A percentile compares a stretch with the other conserved stretches of the same genome.
phyloP scores from a whole-genome alignment of 2,329 filamentous ascomycete species.

The Pseudomassariella vexata region DNA sequence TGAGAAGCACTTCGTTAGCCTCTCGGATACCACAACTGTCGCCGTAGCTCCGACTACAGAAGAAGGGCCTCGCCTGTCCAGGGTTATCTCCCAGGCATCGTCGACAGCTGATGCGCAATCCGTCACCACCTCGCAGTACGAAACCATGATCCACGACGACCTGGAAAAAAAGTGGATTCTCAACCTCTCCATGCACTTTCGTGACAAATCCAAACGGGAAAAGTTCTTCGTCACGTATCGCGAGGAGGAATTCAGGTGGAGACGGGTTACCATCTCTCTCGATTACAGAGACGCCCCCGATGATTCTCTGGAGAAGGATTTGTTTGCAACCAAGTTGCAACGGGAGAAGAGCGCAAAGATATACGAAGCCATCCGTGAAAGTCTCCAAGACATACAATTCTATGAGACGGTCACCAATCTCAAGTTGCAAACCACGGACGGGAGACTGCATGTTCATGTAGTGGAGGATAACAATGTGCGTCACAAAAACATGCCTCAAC shows the following conservation, averaged over 20 bases:
- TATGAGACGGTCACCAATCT: slow-evolving; percentile 95
- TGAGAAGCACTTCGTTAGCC: slow-evolving; percentile 23
- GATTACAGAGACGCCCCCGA: slow-evolving; percentile 80
- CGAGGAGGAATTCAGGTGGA: slow-evolving; percentile 72
- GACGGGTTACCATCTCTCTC: slow-evolving; percentile 84
- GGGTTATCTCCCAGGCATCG: slow-evolving; percentile 11
- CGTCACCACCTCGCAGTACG: slow-evolving; percentile 49
- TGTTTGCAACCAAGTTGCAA: slow-evolving; percentile 73
- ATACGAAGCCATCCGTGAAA: slow-evolving; percentile 90
- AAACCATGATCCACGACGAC: slow-evolving; percentile 68
- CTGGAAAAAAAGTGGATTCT: slow-evolving; percentile 89
- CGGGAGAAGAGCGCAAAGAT: slow-evolving; percentile 89
- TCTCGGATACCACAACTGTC: slow-evolving; percentile 14
- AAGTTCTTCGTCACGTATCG: slow-evolving; percentile 98
- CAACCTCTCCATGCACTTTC: slow-evolving; percentile 97
- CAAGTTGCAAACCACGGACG: slow-evolving; percentile 83
- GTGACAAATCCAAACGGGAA: slow-evolving; percentile 85
- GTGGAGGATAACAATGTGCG: slow-evolving; percentile 84
- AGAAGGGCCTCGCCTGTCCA: slow-evolving; percentile 22
- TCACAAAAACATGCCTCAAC: no score
- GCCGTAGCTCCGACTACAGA: slow-evolving; percentile 14
- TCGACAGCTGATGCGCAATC: slow-evolving; percentile 37
- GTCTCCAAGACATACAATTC: slow-evolving; percentile 88
- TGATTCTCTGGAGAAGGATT: slow-evolving; percentile 79
- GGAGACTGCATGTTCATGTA: slow-evolving; percentile 88